Conservation (phyloP, 129 eudicot genomes). For the Heracleum sosnowskyi region DNA sequence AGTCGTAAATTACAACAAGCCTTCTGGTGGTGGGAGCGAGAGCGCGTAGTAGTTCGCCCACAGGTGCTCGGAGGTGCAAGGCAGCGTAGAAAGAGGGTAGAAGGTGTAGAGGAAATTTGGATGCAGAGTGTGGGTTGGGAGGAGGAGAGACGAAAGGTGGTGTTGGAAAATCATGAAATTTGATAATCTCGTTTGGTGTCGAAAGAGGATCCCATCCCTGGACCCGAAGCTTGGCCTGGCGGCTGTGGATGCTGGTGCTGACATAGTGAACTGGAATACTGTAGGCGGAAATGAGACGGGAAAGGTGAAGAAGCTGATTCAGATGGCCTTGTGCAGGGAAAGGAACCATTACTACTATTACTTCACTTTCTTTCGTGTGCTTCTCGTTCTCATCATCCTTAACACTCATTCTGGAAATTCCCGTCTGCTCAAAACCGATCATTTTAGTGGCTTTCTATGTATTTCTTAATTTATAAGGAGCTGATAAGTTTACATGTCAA, state of each 20-base stretch:
- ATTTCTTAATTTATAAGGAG: no score
- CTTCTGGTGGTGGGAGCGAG: constrained; percentile 28
- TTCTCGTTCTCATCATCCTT: neutral
- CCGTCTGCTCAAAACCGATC: no score
- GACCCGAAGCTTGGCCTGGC: constrained; percentile 33
- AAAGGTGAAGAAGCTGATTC: constrained; percentile 37
- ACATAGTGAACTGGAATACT: constrained; percentile 30
- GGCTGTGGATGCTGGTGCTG: constrained; percentile 32
- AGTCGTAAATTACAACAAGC: constrained; percentile 51
- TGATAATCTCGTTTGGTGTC: constrained; percentile 9
- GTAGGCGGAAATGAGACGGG: constrained; percentile 27
- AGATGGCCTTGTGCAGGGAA: constrained; percentile 56
- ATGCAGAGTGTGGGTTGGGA: constrained; percentile 19
- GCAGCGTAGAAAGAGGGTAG: constrained; percentile 18
- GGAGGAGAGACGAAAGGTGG: constrained; percentile 25
- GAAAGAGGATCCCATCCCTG: constrained; percentile 22
- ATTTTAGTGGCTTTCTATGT: no score
- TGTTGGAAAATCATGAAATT: constrained; percentile 33
- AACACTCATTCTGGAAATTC: neutral
- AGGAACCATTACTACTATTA: constrained; percentile 36
- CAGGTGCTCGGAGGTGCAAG: constrained; percentile 35
- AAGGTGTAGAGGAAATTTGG: constrained; percentile 27
- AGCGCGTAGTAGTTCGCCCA: constrained; percentile 20
- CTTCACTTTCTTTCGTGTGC: neutral
- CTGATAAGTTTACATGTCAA: no score